Evolutionary conservation across 345 rosid species (phyloP), one percentile per base, ranked within the genome.

Genomic region (Anacardium occidentale): DNA sequence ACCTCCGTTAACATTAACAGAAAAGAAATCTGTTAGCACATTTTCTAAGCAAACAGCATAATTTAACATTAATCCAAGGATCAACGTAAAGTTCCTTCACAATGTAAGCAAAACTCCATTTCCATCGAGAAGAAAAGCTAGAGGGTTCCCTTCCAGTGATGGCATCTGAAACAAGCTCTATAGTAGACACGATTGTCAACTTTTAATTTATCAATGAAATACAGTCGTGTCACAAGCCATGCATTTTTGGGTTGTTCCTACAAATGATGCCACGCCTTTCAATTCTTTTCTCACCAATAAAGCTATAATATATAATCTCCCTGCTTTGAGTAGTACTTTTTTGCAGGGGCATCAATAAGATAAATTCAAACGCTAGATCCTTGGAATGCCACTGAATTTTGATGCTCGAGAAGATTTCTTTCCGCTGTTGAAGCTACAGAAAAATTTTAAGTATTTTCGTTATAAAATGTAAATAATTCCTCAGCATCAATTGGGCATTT

Each of bases 101-200:
- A 18, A 48, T 1, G 18, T 48, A 48, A 11, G 37, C 37, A n/a
- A 34, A 34, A 34, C 37, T 34, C 37, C 37, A 5, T 34, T 34
- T 3, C 3, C 37, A 34, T 0, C 37, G 37, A 34, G 37, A 34
- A 34, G 37, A 34, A 14, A 32, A 58, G 25, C 58, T 17, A 29
- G 84, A 95, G 97, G 67, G 98, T 95, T 79, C 99, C 99, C 81
- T 84, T 89, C 89, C 99, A 95, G 86, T 95, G 99, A 81, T 95
- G 99, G 89, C 98, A 95, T 60, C 99, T 81, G 88, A 95, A 95
- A 83, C 98, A 92, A 58, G 98, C 91, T 85, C 89, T 91, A 85
- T 95, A 97, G 77, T 87, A 95, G 32, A 86, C 69, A 17, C 99
- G 86, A 75, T 91, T 95, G 71, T 95, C 99, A 20, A 98, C 98